phyloP scores from a whole-genome alignment of 331 rosid species.

The Quercus lobata region DNA sequence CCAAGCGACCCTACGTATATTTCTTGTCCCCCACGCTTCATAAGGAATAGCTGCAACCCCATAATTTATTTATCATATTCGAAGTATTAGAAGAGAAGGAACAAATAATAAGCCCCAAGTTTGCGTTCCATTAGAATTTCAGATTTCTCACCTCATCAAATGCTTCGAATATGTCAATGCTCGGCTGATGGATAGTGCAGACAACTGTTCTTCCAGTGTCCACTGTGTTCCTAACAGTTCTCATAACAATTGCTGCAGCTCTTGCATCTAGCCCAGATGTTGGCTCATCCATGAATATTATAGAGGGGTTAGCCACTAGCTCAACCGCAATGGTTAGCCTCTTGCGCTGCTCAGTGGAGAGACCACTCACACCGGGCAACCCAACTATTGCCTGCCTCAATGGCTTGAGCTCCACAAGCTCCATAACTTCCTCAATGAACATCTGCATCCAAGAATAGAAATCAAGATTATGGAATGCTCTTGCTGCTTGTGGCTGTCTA shows the following conservation, averaged over 20 bases:
- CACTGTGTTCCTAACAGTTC: slow-evolving; percentile 80
- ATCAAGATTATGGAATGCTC: background rate
- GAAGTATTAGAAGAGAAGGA: background rate
- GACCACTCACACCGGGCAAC: slow-evolving; percentile 53
- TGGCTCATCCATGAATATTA: slow-evolving; percentile 95
- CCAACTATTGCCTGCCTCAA: slow-evolving; percentile 46
- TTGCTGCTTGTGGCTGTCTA: background rate
- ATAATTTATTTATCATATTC: slow-evolving; percentile 11
- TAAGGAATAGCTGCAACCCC: slow-evolving; percentile 55
- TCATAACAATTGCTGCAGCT: slow-evolving; percentile 93
- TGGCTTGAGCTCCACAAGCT: slow-evolving; percentile 56
- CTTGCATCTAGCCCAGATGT: slow-evolving; percentile 93
- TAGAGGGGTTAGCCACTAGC: slow-evolving; percentile 82
- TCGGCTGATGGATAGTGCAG: slow-evolving; percentile 93
- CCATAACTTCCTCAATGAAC: slow-evolving; percentile 68
- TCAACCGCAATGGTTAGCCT: slow-evolving; percentile 87
- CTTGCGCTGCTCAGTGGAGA: slow-evolving; percentile 64
- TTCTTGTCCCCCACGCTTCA: slow-evolving; percentile 86
- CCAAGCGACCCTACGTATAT: slow-evolving; percentile 85
- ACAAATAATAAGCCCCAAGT: background rate
- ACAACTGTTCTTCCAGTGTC: slow-evolving; percentile 91
- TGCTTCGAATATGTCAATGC: slow-evolving; percentile 74
- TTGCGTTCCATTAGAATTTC: background rate
- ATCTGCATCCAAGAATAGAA: slow-evolving; percentile 34
- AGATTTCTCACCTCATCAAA: slow-evolving; percentile 48